A percentile compares a stretch with the other conserved stretches of the same genome.
Evolutionary conservation across 352 stramenopile species (phyloP).

Genomic region (Globisporangium barbulae): DNA sequence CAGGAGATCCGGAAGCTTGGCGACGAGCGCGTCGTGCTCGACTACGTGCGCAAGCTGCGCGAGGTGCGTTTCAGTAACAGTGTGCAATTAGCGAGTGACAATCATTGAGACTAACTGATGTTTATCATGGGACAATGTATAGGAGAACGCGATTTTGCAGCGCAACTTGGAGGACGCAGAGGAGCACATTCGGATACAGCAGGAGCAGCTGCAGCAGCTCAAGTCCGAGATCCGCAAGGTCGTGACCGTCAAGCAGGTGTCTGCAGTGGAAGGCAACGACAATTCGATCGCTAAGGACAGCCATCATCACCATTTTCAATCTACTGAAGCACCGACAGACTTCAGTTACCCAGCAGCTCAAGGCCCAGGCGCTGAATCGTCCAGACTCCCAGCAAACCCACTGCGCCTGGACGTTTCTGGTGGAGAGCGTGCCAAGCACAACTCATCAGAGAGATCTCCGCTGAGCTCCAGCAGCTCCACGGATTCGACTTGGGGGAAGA

Average conservation of each 20-base stretch:
- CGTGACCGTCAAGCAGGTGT: constrained; percentile 26
- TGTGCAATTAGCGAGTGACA: not conserved
- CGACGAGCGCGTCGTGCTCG: constrained; percentile 74
- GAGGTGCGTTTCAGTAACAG: constrained; percentile 28
- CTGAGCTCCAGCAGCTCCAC: constrained; percentile 12
- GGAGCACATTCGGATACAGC: constrained; percentile 73
- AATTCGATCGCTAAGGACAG: not conserved
- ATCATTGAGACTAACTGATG: not conserved
- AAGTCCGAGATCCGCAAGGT: constrained; percentile 68
- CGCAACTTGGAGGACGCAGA: constrained; percentile 72
- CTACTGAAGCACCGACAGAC: not conserved
- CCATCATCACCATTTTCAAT: not conserved
- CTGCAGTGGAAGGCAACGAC: not conserved
- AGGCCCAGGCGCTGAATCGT: not conserved
- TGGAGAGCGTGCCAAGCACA: constrained; percentile 10
- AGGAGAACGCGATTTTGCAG: constrained; percentile 66
- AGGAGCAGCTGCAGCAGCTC: constrained; percentile 71
- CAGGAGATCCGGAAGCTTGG: constrained; percentile 79
- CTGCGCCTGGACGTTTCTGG: constrained; percentile 3
- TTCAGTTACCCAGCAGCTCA: constrained; percentile 1
- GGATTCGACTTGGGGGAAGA: constrained; percentile 34
- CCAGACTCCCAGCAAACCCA: constrained; percentile 1
- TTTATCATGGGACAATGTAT: not conserved
- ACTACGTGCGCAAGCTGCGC: constrained; percentile 82
- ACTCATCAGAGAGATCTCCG: constrained; percentile 28